A percentile compares a stretch with the other conserved stretches of the same genome.
Evolutionary conservation across 192 early-diverging fungal genomes (phyloP).

Genomic region (Spizellomyces punctatus): DNA sequence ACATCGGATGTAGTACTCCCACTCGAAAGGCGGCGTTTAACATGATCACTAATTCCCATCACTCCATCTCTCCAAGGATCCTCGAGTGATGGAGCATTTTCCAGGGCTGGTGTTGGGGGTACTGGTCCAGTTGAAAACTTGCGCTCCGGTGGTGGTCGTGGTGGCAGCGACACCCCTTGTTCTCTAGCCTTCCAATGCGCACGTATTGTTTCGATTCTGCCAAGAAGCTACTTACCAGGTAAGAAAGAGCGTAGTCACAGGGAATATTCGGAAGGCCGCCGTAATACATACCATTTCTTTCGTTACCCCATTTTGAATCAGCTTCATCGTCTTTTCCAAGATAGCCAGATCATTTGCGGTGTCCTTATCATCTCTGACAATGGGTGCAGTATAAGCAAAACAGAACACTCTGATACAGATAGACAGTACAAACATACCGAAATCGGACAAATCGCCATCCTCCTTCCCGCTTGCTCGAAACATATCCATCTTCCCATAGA

Average conservation of each 20-base stretch:
- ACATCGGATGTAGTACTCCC: too few species aligned
- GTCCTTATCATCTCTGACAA: conserved; percentile 74
- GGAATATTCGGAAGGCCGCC: neutral
- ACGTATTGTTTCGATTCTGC: conserved; percentile 24
- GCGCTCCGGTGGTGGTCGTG: conserved; percentile 1
- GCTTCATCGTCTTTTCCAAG: conserved; percentile 62
- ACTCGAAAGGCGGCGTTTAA: too few species aligned
- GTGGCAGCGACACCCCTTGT: conserved; percentile 8
- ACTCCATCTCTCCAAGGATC: neutral
- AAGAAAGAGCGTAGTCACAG: neutral
- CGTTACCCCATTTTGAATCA: conserved; percentile 75
- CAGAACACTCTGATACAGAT: neutral
- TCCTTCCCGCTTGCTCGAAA: conserved; percentile 10
- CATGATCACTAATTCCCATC: too few species aligned
- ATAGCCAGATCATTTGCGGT: conserved; percentile 68
- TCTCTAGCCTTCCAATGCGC: conserved; percentile 34
- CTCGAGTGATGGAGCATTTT: neutral
- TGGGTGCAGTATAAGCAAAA: conserved; percentile 19
- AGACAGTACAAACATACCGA: conserved; percentile 20
- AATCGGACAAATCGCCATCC: conserved; percentile 57
- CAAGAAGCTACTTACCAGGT: conserved; percentile 16
- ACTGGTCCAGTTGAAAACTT: neutral
- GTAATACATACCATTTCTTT: conserved; percentile 47
- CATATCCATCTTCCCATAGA: conserved; percentile 30
- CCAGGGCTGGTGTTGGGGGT: conserved; percentile 17